Evolutionary conservation across 2,329 filamentous ascomycete genomes (phyloP), one percentile per base, ranked within the genome.

Genomic region (Aspergillus tubingensis): DNA sequence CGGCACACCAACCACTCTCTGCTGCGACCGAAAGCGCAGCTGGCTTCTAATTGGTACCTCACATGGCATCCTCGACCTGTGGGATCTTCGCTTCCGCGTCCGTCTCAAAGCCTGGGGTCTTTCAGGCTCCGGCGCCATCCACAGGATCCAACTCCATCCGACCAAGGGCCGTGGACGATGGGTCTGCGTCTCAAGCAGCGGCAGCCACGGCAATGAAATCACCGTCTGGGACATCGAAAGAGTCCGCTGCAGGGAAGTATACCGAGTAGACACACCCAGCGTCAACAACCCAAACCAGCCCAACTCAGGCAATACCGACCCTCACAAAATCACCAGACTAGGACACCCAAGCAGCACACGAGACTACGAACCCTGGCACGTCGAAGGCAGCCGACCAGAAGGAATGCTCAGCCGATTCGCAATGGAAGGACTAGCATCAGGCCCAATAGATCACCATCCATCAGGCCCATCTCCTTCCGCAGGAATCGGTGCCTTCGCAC

Each of bases 171-270:
- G 91, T 47, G 90, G 91, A 10, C 89, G 89, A 73, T 94, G 91
- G 85, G 86, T 98, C 1, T 96, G 92, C 73, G 89, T 97, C 8
- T 89, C 92, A 2, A 93, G 94, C 15, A 93, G 94, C 8, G 96
- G 91, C 7, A 90, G 88, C 3, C 88, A 91, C 62, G 92, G 92
- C 15, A 76, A 77, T 49, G 95, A 99, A 72, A 86, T 99, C 32
- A 96, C 92, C 0, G 90, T 96, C 0, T 99, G 95, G 95, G 95
- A 98, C 71, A 82, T 98, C 15, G 94, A 98, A 73, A 96, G 94
- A 77, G 87, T 88, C 7, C 85, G 90, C 49, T 99, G 95, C 71
- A 86, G 91, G 61, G 93, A 98, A 74, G 88, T 97, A 1, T 96
- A 96, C 74, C 88, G 92, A 74, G 74, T 82, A 7, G 84, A 87